Base-by-base conservation (phyloP, 352 stramenopile genomes). In the Phytophthora meadii region DNA sequence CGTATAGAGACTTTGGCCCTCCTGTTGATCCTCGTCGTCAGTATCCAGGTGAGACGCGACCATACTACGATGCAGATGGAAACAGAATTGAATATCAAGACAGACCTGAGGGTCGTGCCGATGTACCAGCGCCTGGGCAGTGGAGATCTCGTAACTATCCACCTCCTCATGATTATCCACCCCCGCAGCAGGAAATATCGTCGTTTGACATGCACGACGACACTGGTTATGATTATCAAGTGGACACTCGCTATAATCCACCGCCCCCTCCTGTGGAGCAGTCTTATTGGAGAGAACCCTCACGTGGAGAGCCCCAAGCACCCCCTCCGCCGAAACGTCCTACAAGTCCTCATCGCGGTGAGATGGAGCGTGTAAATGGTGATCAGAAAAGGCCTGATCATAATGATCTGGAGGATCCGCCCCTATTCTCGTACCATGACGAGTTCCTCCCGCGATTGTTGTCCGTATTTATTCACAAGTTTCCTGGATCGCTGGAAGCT, bases 391-490 rank as follows among this genome's bases (percentile, higher is more conserved):
- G 54, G 0, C 47, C 45, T n/a, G 65, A 54, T 34, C 34, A 49
- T 32, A 53, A 65, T 19, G 34, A 53, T 0, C 8, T 63, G 48
- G 69, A 86, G 10, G 58, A 81, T 19, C 37, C 48, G 2, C 65
- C 73, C 9, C 61, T 47, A 7, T 92, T 92, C 37, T 90, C 84
- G 3, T 71, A 79, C 28, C 60, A 78, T 49, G 81, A 90, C 50
- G 17, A 28, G 3, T 88, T 89, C 52, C 27, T 89, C 4, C 61
- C 70, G 8, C 59, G 74, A n/a, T 54, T 90, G 12, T n/a, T 90
- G 28, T 79, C 68, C 15, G 68, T 77, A 25, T 82, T 90, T 70
- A 80, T 81, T 41, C 72, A 74, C 34, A 84, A 87, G 34, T 57
- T 92, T n/a, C 84, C 82, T 0, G 39, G 74, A 6, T 57, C 72